These are phyloP conservation scores for Mycena albidolilacea DNA, from an alignment of 768 basidiomycete genomes.

Conservation along the genomic window DNA sequence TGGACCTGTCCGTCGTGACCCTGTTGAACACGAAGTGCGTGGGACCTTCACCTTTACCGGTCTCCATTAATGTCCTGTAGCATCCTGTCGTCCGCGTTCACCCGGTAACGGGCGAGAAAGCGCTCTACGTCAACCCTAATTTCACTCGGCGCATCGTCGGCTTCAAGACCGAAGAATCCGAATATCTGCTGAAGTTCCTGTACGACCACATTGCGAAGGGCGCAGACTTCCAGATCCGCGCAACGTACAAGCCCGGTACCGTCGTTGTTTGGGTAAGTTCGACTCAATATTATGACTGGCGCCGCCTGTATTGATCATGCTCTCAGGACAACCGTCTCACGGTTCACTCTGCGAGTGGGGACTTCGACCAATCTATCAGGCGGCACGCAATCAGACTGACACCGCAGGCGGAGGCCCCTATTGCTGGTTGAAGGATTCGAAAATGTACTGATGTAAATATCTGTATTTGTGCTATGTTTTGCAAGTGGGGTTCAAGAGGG, in stretches of 20 bases:
- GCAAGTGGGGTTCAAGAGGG: no score
- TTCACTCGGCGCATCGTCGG: slow-evolving; percentile 71
- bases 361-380: slow-evolving; percentile 50
- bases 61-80: slow-evolving; percentile 41
- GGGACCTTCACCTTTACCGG: background rate
- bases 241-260: slow-evolving; percentile 65
- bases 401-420: slow-evolving; percentile 61
- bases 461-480: background rate
- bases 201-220: slow-evolving; percentile 68
- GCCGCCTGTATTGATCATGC: no score
- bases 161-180: slow-evolving; percentile 68
- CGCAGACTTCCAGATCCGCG: slow-evolving; percentile 65
- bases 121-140: slow-evolving; percentile 69
- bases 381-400: slow-evolving; percentile 60
- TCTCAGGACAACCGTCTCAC: slow-evolving; percentile 57
- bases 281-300: slow-evolving; percentile 7
- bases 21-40: slow-evolving; percentile 61
- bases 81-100: slow-evolving; percentile 72
- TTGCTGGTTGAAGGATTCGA: slow-evolving; percentile 44
- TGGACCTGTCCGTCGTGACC: slow-evolving; percentile 66
- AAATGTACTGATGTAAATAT: background rate
- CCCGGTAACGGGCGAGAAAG: slow-evolving; percentile 74
- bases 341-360: slow-evolving; percentile 54
- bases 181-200: slow-evolving; percentile 68
- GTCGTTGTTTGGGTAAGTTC: slow-evolving; percentile 69